A percentile compares a stretch with the other conserved stretches of the same genome.
These are phyloP conservation scores for Coemansia umbellata DNA, from an alignment of 192 early-diverging fungal genomes.

Conservation along the genomic window DNA sequence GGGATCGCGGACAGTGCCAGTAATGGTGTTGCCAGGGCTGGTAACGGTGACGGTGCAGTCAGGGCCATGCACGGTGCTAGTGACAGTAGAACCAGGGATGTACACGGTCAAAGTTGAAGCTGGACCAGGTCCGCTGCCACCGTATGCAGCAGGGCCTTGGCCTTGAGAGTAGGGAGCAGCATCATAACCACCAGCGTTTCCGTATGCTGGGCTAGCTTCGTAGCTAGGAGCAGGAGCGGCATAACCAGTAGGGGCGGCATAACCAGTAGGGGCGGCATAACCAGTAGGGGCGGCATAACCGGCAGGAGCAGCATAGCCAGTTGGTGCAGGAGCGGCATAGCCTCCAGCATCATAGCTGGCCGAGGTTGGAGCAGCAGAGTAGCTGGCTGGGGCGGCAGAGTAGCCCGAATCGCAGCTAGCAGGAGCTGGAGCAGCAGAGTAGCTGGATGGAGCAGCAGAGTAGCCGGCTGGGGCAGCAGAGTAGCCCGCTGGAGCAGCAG, in stretches of 20 bases:
- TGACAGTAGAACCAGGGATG: slow-evolving; percentile 21
- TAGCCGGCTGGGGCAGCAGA: slow-evolving; percentile 7
- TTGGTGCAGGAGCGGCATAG: slow-evolving; percentile 13
- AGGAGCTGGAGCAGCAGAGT: slow-evolving; percentile 12
- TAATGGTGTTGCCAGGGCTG: slow-evolving; percentile 24
- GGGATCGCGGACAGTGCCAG: slow-evolving; percentile 27
- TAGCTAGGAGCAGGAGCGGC: slow-evolving; percentile 15
- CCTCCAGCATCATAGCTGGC: too few relatives aligned
- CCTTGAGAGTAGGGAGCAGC: slow-evolving; percentile 7
- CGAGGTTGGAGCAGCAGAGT: slow-evolving; percentile 9
- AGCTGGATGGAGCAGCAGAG: too few relatives aligned
- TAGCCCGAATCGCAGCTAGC: too few relatives aligned
- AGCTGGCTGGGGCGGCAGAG: slow-evolving; percentile 9
- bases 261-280: slow-evolving; percentile 8
- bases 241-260: slow-evolving; percentile 11
- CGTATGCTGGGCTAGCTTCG: slow-evolving; percentile 4
- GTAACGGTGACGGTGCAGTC: slow-evolving; percentile 21
- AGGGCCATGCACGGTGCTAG: slow-evolving; percentile 16
- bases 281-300: slow-evolving; percentile 9
- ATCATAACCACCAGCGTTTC: slow-evolving; percentile 18
- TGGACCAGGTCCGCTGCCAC: slow-evolving; percentile 8
- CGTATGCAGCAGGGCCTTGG: slow-evolving; percentile 14
- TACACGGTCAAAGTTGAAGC: slow-evolving; percentile 24
- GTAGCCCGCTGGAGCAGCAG: slow-evolving; percentile 3
- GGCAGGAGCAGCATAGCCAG: slow-evolving; percentile 20